Evolutionary conservation across 192 early-diverging fungal species (phyloP), one percentile per base, ranked within the genome.

Genomic region (Podila verticillata): DNA sequence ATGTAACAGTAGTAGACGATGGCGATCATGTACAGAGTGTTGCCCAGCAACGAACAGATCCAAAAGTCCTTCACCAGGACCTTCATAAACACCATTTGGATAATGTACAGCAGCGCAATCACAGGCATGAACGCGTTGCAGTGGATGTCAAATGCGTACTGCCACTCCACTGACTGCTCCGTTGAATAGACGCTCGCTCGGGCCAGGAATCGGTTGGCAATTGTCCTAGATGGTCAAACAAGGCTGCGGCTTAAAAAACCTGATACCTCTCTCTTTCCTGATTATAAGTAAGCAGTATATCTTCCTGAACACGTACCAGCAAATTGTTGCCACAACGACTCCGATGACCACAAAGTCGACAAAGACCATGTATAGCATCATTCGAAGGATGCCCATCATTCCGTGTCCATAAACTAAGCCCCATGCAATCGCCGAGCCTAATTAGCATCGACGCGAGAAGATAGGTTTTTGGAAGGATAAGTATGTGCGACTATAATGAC

Each of bases 141-240:
- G 70, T 99, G 97, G 15, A 99, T 95, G 82, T 99, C 97, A 72
- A 98, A 96, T 49, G 92, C 93, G 75, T 98, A 99, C 49, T 92
- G 91, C 96, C 96, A 99, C 84, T 99, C 97, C 24, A 97, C 95
- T 57, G 83, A 88, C 74, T 98, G 96, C 48, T 95, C 93, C 8
- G 89, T 89, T 7, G 94, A 87, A 72, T 98, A 95, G 1, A 83
- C 63, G 87, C 89, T 70, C 78, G 88, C 70, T 89, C 91, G 69
- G 92, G 93, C 57, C 48, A 99, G 87, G 63, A 95, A 95, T 30
- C 89, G 86, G 78, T 99, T 99, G 4, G 94, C 88, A 61, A 84
- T 74, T 62, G 73, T 57, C 82, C 84, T 85, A 54, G 51, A 12
- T 13, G 2, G 15, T 29, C 30, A 28, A 59, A 20, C n/a, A 60